Percentiles rank a stretch among this genome's conserved stretches.
These are phyloP conservation scores for Galeopsis tetrahit DNA, from an alignment of 257 asterid genomes.

Conservation along the genomic window DNA sequence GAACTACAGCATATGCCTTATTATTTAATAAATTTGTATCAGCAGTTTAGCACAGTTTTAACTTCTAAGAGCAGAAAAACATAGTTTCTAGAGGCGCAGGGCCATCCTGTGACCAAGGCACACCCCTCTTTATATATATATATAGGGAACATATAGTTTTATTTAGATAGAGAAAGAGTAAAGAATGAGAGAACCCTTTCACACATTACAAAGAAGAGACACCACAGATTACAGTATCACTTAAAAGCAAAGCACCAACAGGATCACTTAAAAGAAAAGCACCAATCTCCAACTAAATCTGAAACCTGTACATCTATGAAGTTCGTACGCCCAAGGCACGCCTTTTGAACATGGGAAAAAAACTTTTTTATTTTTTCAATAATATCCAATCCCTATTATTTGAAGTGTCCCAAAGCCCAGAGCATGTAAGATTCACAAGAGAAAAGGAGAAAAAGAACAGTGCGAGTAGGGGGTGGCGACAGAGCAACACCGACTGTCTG, in stretches of 20 bases:
- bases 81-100: background rate
- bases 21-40: background rate
- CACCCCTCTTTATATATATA: background rate
- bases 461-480: too few relatives aligned
- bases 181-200: background rate
- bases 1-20: background rate
- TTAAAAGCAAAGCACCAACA: background rate
- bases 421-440: too few relatives aligned
- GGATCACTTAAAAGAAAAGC: background rate
- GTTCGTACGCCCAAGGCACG: background rate
- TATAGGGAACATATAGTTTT: background rate
- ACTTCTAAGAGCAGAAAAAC: background rate
- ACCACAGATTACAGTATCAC: background rate
- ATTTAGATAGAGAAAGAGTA: background rate
- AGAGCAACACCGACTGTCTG: too few relatives aligned
- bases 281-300: background rate
- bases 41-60: background rate
- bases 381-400: too few relatives aligned
- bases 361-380: too few relatives aligned
- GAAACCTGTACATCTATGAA: background rate
- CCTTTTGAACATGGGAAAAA: too few relatives aligned
- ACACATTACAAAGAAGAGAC: background rate
- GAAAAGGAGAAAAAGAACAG: too few relatives aligned
- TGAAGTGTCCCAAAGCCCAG: too few relatives aligned
- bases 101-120: background rate